Evolutionary conservation across 179 eudicot genomes (phyloP).

Genomic region (Amaranthus tricolor): DNA sequence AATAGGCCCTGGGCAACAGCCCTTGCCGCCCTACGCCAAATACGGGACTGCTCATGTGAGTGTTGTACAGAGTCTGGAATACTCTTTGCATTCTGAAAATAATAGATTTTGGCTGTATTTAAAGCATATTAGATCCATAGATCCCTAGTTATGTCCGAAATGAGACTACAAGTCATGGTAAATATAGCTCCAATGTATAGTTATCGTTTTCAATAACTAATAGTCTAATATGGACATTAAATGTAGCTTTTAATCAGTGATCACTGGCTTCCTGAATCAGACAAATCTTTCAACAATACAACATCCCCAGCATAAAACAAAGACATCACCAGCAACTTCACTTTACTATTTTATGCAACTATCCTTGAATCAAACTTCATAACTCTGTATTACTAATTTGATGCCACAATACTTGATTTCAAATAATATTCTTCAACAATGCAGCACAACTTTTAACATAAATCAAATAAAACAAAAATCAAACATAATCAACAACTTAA

Average conservation of each 20-base stretch:
- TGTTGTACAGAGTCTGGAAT: too few species aligned
- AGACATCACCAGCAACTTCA: background rate
- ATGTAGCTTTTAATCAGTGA: background rate
- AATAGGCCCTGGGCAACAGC: too few species aligned
- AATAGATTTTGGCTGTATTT: too few species aligned
- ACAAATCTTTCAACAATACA: background rate
- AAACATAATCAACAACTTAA: background rate
- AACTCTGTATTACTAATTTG: background rate
- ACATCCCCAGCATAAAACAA: background rate
- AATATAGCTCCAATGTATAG: too few species aligned
- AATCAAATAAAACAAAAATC: background rate
- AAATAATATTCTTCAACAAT: background rate
- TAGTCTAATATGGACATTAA: background rate
- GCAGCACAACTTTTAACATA: conserved; percentile 10
- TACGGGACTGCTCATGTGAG: too few species aligned
- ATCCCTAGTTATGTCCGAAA: too few species aligned
- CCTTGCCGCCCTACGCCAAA: too few species aligned
- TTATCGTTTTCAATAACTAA: too few species aligned
- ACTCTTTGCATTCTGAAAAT: too few species aligned
- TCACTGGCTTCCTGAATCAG: background rate
- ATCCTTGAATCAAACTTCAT: background rate
- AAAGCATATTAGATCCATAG: too few species aligned
- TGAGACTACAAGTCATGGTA: too few species aligned
- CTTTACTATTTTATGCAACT: background rate
- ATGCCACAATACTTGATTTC: background rate